Base-by-base conservation (phyloP, 305 asterid genomes). In the Lippia alba region DNA sequence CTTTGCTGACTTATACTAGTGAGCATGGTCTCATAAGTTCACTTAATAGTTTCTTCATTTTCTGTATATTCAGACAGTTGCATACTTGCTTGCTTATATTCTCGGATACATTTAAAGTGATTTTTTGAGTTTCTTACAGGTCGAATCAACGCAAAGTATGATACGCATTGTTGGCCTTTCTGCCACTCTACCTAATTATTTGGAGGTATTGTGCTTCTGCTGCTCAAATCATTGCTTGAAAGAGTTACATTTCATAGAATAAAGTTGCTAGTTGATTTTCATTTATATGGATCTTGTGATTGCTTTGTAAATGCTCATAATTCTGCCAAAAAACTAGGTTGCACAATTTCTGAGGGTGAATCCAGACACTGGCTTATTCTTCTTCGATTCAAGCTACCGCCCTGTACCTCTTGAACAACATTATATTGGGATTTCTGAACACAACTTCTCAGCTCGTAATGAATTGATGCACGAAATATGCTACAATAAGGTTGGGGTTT, bases 361-460 rank as follows among this genome's bases (percentile, higher is more conserved):
- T 85, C 82, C 95, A 72, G 99, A 94, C 30, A 72, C 87, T 71
- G 99, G 99, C 55, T 84, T 94, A 17, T 94, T 94, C 82, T 94
- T 88, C 90, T 94, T 94, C 33, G 97, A 91, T 83, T 84, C 97
- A 67, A 86, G 96, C 87, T 91, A 91, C 76, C 96, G 97, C 63
- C 99, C 99, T 34, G 99, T 94, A 20, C 99, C 99, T 74, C 97
- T 94, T 66, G 96, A 96, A 76, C 99, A 94, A 78, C 91, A 88
- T 67, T 94, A 94, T 81, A 90, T 94, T 78, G 99, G 97, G 75
- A 85, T 94, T 71, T 90, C 94, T 56, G 97, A 86, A 74, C 86
- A 75, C 69, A 94, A 91, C 80, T 94, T 76, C 81, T 45, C 74
- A 64, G 97, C 93, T 74, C 97, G 99, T 68, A 87, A 82, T 73